A percentile compares a stretch with the other conserved stretches of the same genome.
These are phyloP conservation scores for Spatholobus suberectus DNA, from an alignment of 306 rosid species.

Conservation along the genomic window DNA sequence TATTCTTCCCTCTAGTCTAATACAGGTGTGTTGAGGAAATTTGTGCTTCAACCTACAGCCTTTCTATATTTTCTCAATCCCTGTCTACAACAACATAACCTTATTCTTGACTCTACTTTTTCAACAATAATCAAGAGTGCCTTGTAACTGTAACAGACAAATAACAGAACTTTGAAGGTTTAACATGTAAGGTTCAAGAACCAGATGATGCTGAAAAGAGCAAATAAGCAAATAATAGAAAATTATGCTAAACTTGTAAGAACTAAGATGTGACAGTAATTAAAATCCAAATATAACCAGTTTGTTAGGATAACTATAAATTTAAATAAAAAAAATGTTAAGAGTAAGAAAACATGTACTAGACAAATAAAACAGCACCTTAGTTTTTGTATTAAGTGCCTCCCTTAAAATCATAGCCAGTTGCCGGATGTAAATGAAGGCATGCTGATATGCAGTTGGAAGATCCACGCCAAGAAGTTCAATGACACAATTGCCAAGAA, in stretches of 20 bases:
- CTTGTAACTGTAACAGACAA: neutral
- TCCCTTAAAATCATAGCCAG: slow-evolving; percentile 91
- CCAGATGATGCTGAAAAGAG: slow-evolving; percentile 4
- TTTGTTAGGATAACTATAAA: slow-evolving; percentile 10
- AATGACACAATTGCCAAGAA: slow-evolving; percentile 82
- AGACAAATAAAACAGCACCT: slow-evolving; percentile 58
- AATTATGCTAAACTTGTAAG: slow-evolving; percentile 18
- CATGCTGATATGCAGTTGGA: slow-evolving; percentile 90
- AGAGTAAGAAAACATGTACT: slow-evolving; percentile 21
- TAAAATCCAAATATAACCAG: slow-evolving; percentile 30
- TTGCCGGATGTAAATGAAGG: slow-evolving; percentile 87
- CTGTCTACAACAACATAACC: neutral
- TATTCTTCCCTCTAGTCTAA: slow-evolving; percentile 21
- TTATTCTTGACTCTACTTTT: neutral
- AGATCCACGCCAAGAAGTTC: slow-evolving; percentile 85
- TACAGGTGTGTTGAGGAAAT: neutral
- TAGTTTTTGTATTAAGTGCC: slow-evolving; percentile 84
- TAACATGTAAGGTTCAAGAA: slow-evolving; percentile 29
- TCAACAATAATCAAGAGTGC: slow-evolving; percentile 10
- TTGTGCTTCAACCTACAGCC: neutral
- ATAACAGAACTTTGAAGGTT: slow-evolving; percentile 27
- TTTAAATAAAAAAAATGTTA: neutral
- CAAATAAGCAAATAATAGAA: slow-evolving; percentile 2
- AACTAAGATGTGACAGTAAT: neutral
- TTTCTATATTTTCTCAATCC: slow-evolving; percentile 15